Evolutionary conservation across 371 early-diverging fungal genomes (phyloP), one percentile per base, ranked within the genome.

Genomic region (Actinomucor elegans): DNA sequence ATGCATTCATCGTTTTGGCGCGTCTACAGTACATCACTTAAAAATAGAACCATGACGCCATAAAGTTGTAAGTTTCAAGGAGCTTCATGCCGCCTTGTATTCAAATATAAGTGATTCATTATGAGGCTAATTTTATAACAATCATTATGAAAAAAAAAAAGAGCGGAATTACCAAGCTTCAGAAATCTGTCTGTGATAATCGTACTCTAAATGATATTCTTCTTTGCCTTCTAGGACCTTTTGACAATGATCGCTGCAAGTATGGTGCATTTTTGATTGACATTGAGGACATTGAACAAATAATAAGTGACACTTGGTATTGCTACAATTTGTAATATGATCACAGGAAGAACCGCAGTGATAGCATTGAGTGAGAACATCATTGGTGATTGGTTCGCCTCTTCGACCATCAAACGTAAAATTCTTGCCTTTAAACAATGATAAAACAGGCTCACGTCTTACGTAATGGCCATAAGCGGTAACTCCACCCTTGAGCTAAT

Each of bases 371-470:
- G 83, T 64, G 4, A 90, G 47, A 0, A 90, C 75, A 21, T 88
- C 85, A 20, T 73, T 57, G 1, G 88, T 87, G 20, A 90, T 83
- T 11, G 76, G 75, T 52, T 90, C 91, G 9, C 89, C 89, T 8
- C 84, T 68, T 14, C 90, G 82, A 46, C 83, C 82, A 57, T 90
- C 91, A 59, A 90, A 90, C 2, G 90, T 89, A 55, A 90, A 90
- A 71, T 90, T 90, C 36, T 87, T 87, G 36, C 91, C 91, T 40
- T 67, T 73, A 59, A 83, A 90, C 7, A 89, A 59, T 1, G 90
- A 89, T 11, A 27, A 26, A 11, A 34, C 36, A 21, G 43, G 32
- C 2, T 54, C 42, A 11, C 70, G 58, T 41, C 68, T 71, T 11
- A 86, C 60, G 36, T 80, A 85, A 20, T 74, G 70, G 0, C 91